A percentile compares a stretch with the other conserved stretches of the same genome.
Conservation (phyloP, 2,329 filamentous ascomycete species). For the Microcera coccophila region DNA sequence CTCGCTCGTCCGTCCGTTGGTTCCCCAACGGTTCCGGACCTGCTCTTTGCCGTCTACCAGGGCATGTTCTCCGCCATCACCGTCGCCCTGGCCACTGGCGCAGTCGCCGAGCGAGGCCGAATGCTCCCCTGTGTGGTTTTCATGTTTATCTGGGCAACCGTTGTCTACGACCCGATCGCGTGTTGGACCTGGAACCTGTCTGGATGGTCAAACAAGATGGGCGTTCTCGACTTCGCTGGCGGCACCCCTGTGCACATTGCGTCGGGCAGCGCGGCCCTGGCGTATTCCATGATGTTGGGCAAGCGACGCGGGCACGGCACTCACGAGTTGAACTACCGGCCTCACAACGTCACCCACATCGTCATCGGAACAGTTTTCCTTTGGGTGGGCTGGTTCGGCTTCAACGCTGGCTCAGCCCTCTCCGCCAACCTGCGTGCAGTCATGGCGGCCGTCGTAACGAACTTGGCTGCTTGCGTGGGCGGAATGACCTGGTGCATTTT, state of each 20-base stretch:
- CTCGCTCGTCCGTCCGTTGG: constrained; percentile 72
- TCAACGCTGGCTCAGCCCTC: constrained; percentile 83
- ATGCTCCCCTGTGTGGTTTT: constrained; percentile 87
- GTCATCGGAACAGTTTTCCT: constrained; percentile 90
- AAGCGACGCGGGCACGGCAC: constrained; percentile 81
- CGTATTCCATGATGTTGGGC: constrained; percentile 88
- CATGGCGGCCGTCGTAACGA: constrained; percentile 83
- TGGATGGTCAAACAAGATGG: constrained; percentile 77
- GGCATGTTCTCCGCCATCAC: constrained; percentile 87
- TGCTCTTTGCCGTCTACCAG: constrained; percentile 82
- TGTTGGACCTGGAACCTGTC: constrained; percentile 91
- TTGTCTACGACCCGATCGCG: constrained; percentile 89
- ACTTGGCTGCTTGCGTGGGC: constrained; percentile 77
- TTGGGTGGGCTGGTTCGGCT: constrained; percentile 94
- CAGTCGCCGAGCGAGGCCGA: constrained; percentile 79
- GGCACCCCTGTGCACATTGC: constrained; percentile 88
- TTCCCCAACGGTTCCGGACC: constrained; percentile 69
- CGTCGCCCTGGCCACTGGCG: constrained; percentile 78
- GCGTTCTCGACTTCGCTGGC: constrained; percentile 83
- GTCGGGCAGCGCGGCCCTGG: constrained; percentile 76
- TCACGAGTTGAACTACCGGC: constrained; percentile 84
- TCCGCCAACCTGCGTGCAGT: constrained; percentile 78
- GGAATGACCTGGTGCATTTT: constrained; percentile 87
- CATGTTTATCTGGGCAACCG: constrained; percentile 87
- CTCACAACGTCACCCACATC: constrained; percentile 89